Percentiles rank a stretch among this genome's conserved stretches.
Evolutionary conservation across 345 rosid species (phyloP).

Genomic region (Conringia planisiliqua): DNA sequence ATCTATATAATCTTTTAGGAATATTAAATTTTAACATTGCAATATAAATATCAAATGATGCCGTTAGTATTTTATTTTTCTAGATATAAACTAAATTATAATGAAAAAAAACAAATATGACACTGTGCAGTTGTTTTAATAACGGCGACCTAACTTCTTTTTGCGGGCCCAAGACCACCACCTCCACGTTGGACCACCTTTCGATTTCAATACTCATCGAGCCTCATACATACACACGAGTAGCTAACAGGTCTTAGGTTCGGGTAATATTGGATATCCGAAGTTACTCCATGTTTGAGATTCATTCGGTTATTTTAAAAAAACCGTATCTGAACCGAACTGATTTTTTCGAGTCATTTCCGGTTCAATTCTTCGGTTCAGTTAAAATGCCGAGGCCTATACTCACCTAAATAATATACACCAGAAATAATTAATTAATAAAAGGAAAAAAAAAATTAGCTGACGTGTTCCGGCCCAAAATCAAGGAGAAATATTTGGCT

Average conservation of each 20-base stretch:
- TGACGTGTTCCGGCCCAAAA: neutral
- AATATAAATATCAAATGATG: neutral
- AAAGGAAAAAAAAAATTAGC: neutral
- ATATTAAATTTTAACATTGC: neutral
- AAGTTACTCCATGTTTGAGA: too few relatives aligned
- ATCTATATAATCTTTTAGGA: neutral
- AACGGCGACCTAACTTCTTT: conserved; percentile 31
- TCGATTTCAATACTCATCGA: conserved; percentile 16
- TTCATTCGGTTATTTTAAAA: too few relatives aligned
- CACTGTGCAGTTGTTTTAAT: conserved; percentile 29
- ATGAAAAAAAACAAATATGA: neutral
- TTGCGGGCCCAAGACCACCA: conserved; percentile 25
- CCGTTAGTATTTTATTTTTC: neutral
- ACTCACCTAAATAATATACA: too few relatives aligned
- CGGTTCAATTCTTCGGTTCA: too few relatives aligned
- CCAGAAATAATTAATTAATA: neutral
- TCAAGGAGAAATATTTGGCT: neutral
- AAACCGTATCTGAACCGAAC: too few relatives aligned
- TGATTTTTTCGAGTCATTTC: too few relatives aligned
- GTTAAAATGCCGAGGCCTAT: too few relatives aligned
- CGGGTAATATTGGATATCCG: too few relatives aligned
- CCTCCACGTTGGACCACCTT: conserved; percentile 31
- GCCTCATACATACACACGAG: conserved; percentile 13
- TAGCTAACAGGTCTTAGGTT: too few relatives aligned
- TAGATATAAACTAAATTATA: neutral